These are phyloP conservation scores for Rhipidocladum racemiflorum DNA, from an alignment of 176 grass and related monocot genomes.

Conservation along the genomic window DNA sequence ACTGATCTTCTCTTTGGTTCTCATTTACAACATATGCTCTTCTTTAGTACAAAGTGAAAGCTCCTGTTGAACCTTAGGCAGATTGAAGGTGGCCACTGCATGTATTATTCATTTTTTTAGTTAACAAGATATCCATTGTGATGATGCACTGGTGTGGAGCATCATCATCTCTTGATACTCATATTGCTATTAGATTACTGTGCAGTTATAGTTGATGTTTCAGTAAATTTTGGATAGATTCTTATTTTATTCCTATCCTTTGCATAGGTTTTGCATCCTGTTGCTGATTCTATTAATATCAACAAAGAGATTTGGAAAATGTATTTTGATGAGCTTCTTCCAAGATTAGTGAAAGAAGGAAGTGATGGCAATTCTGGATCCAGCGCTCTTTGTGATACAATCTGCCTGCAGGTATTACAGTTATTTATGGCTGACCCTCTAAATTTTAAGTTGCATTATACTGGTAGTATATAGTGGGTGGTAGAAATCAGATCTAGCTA, in stretches of 20 bases:
- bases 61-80: background rate
- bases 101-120: background rate
- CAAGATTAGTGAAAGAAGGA: slow-evolving; percentile 73
- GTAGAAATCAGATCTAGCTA: too few species aligned
- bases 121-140: background rate
- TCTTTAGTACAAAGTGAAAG: background rate
- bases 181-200: background rate
- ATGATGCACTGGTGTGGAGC: background rate
- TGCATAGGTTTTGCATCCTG: slow-evolving; percentile 73
- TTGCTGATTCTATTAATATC: slow-evolving; percentile 88
- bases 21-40: background rate
- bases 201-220: background rate
- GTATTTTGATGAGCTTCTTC: slow-evolving; percentile 88
- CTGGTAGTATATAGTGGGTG: too few species aligned
- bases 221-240: slow-evolving; percentile 25
- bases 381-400: slow-evolving; percentile 82
- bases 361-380: slow-evolving; percentile 91
- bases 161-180: slow-evolving; percentile 7
- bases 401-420: slow-evolving; percentile 73
- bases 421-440: slow-evolving; percentile 2
- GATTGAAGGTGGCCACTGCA: background rate
- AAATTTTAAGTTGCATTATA: too few species aligned
- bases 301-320: slow-evolving; percentile 87
- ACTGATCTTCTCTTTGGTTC: background rate
- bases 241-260: slow-evolving; percentile 21